phyloP scores from a whole-genome alignment of 371 early-diverging fungal species.

The Massospora cicadina region DNA sequence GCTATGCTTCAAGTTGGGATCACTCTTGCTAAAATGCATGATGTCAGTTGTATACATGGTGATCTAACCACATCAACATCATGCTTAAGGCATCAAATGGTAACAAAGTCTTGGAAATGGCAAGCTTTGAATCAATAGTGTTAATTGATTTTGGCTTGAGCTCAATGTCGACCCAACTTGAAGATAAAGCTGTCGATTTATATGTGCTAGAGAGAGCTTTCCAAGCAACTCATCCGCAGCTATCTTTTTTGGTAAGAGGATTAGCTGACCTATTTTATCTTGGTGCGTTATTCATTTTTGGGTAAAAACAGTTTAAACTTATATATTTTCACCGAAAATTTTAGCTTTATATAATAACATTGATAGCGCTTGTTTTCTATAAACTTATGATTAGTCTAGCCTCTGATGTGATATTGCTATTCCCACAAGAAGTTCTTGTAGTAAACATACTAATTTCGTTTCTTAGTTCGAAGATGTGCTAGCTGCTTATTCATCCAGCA shows the following conservation, averaged over 20 bases:
- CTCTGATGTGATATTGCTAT: too few relatives aligned
- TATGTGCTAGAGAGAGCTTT: conserved; percentile 96
- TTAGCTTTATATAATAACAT: too few relatives aligned
- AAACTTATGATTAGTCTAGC: too few relatives aligned
- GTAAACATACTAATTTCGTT: conserved; percentile 1
- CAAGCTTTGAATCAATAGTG: background rate
- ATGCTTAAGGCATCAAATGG: conserved; percentile 35
- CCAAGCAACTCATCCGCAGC: conserved; percentile 71
- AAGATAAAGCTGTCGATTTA: conserved; percentile 98
- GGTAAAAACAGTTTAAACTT: background rate
- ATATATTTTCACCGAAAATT: background rate
- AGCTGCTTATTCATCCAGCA: conserved; percentile 30
- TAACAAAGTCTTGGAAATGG: conserved; percentile 26
- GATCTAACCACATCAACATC: conserved; percentile 96
- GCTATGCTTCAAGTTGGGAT: conserved; percentile 29
- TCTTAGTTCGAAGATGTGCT: conserved; percentile 54
- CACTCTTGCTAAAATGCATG: conserved; percentile 69
- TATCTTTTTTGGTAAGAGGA: conserved; percentile 56
- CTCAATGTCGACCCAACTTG: conserved; percentile 60
- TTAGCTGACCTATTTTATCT: too few relatives aligned
- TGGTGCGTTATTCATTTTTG: background rate
- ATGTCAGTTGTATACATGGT: conserved; percentile 80
- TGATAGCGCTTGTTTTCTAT: too few relatives aligned
- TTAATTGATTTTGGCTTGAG: conserved; percentile 96
- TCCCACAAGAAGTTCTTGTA: conserved; percentile 12